Conservation (phyloP, 169 alveolate species). For the Plasmodium yoelii region DNA sequence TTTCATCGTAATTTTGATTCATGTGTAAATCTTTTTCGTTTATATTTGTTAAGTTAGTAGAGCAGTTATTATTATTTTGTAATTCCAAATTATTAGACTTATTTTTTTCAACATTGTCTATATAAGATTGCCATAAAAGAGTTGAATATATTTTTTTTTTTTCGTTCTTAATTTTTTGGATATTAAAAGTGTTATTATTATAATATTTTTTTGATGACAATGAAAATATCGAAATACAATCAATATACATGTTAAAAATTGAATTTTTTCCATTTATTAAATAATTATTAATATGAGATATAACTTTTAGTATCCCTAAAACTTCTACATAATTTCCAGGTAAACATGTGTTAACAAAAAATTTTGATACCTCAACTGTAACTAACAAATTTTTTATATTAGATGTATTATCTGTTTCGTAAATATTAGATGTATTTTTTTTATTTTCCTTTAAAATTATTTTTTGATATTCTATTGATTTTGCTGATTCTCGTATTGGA, state of each 20-base stretch:
- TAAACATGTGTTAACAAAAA: conserved; percentile 48
- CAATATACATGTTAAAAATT: conserved; percentile 56
- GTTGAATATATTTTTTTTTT: conserved; percentile 43
- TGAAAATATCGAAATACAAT: conserved; percentile 66
- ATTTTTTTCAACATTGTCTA: conserved; percentile 12
- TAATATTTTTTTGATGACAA: conserved; percentile 54
- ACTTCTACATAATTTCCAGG: conserved; percentile 70
- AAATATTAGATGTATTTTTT: conserved; percentile 23
- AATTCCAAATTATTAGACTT: no score
- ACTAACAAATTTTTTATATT: conserved; percentile 45
- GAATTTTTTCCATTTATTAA: conserved; percentile 69
- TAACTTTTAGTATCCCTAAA: conserved; percentile 64
- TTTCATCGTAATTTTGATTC: no score
- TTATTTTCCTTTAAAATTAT: conserved; percentile 61
- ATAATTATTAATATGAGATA: conserved; percentile 25
- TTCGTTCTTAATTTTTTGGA: conserved; percentile 29
- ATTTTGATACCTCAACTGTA: conserved; percentile 52
- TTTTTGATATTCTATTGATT: conserved; percentile 68
- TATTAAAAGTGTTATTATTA: conserved; percentile 46
- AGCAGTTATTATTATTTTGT: no score
- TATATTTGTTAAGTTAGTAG: no score
- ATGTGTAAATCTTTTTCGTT: no score
- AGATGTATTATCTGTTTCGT: conserved; percentile 23
- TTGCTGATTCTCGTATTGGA: conserved; percentile 73
- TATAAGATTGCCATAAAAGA: conserved; percentile 57